Percentiles rank a stretch among this genome's conserved stretches.
Conservation (phyloP, 306 rosid genomes). For the Begonia fuchsioides region DNA sequence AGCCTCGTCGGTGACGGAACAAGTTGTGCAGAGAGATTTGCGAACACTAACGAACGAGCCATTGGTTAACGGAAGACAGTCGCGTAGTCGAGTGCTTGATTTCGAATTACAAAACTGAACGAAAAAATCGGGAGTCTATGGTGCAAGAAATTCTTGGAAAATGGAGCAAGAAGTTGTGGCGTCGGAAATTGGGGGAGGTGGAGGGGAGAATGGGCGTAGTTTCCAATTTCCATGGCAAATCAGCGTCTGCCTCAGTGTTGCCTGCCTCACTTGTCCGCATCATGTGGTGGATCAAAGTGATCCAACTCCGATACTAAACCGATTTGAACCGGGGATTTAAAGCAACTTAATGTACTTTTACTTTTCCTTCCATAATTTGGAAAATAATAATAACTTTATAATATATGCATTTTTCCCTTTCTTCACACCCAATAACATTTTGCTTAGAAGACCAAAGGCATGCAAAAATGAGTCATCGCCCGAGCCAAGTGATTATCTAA, state of each 20-base stretch:
- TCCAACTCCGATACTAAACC: no score
- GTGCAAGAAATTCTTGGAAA: not conserved
- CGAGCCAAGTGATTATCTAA: no score
- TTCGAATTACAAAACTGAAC: not conserved
- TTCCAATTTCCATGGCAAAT: not conserved
- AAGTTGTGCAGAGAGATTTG: constrained; percentile 7
- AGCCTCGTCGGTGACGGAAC: constrained; percentile 18
- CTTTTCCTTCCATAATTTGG: no score
- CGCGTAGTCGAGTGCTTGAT: not conserved
- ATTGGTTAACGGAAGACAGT: not conserved
- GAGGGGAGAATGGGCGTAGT: not conserved
- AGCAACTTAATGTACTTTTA: no score
- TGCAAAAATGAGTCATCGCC: no score
- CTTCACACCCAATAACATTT: no score
- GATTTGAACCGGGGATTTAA: no score
- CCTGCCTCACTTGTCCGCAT: not conserved
- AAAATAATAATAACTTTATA: no score
- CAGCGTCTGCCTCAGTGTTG: not conserved
- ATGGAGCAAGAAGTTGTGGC: not conserved
- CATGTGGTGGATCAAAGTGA: no score
- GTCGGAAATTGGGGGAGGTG: not conserved
- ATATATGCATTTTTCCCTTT: no score
- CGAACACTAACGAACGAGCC: not conserved
- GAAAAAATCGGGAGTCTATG: not conserved
- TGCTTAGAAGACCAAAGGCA: no score